phyloP scores from a whole-genome alignment of 2,329 filamentous ascomycete genomes.

The Fusarium longipes region DNA sequence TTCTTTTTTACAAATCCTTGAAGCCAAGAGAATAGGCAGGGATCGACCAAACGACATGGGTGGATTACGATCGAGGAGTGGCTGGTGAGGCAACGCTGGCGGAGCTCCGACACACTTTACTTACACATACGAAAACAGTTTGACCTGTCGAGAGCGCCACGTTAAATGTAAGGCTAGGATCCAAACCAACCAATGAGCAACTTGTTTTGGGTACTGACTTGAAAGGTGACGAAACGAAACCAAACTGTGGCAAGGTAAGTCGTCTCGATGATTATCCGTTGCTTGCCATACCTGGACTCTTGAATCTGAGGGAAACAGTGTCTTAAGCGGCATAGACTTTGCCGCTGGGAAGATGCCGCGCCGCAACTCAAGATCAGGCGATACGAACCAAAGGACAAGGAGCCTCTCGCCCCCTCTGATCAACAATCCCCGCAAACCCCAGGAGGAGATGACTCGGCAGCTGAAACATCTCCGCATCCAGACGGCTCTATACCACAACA shows the following conservation, averaged over 20 bases:
- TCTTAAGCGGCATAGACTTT: not conserved
- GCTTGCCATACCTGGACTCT: not conserved
- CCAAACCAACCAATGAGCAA: rapidly evolving
- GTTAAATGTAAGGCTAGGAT: not conserved
- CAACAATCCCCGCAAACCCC: not conserved
- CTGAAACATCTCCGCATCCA: not conserved
- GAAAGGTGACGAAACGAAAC: constrained; percentile 6
- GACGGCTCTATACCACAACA: not conserved
- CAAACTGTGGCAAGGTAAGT: not conserved
- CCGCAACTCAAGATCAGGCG: not conserved
- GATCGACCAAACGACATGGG: not conserved
- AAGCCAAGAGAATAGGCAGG: not conserved
- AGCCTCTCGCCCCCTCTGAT: not conserved
- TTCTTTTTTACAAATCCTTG: not conserved
- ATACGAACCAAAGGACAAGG: not conserved
- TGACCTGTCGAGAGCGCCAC: constrained; percentile 11
- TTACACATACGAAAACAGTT: not conserved
- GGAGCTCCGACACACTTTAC: not conserved
- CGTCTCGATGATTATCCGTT: not conserved
- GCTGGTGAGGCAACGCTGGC: constrained; percentile 1
- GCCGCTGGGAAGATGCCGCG: not conserved
- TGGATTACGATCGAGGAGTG: constrained; percentile 9
- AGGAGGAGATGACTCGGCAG: not conserved
- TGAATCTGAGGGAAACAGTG: not conserved
- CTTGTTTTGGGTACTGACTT: not conserved